phyloP scores from a whole-genome alignment of 495 filamentous ascomycete species.

The Barbatosphaeria neglecta region DNA sequence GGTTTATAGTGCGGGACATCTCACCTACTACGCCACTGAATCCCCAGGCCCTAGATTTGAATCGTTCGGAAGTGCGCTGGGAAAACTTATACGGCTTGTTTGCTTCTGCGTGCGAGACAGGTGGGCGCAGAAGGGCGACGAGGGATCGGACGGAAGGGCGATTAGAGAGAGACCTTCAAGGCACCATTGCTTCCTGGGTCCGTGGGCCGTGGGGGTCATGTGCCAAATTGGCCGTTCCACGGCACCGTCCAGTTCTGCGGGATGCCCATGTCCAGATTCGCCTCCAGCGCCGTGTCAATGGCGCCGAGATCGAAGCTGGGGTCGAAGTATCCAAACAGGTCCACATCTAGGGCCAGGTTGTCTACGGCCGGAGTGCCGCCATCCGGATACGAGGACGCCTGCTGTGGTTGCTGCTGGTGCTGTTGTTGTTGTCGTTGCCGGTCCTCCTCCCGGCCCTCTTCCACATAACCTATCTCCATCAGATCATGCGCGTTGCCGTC shows the following conservation, averaged over 20 bases:
- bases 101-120: too few relatives aligned
- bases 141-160: too few relatives aligned
- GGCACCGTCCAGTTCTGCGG: slow-evolving; percentile 17
- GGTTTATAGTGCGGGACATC: too few relatives aligned
- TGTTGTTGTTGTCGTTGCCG: background rate
- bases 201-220: too few relatives aligned
- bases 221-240: background rate
- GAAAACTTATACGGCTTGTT: too few relatives aligned
- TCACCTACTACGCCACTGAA: too few relatives aligned
- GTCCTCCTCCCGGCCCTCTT: background rate
- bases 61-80: too few relatives aligned
- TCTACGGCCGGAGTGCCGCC: slow-evolving; percentile 18
- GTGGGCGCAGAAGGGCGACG: too few relatives aligned
- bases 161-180: too few relatives aligned
- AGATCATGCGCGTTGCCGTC: background rate
- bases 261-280: slow-evolving; percentile 26
- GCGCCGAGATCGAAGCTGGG: slow-evolving; percentile 29
- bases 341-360: slow-evolving; percentile 4
- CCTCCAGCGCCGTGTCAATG: slow-evolving; percentile 28
- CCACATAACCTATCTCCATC: background rate
- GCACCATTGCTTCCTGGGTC: too few relatives aligned
- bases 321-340: slow-evolving; percentile 33
- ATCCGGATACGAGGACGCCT: background rate
- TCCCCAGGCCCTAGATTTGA: too few relatives aligned
- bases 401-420: background rate